Base-by-base conservation (phyloP, 495 filamentous ascomycete genomes). In the Aspergillus steynii region DNA sequence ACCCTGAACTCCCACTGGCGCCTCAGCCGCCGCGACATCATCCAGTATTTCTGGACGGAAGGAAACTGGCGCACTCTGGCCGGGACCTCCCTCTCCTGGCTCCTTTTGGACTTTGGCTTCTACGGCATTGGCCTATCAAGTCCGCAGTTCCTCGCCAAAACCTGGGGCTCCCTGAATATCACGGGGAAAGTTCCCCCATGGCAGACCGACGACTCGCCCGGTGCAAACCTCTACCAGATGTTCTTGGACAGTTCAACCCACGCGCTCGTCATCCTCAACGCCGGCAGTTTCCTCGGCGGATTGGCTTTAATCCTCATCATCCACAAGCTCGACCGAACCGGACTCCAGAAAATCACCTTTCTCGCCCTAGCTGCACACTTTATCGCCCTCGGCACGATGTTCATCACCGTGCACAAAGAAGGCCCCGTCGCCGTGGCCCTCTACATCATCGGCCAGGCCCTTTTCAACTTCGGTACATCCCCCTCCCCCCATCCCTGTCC, bases 381-480 rank as follows among this genome's bases (percentile, higher is more conserved):
- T 59, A 76, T 83, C 52, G 70, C 78, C 15, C 71, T 83, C 14
- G 82, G 80, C 9, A 70, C 71, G n/a, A 70, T 84, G 63, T 83
- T 82, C 59, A 65, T 76, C 15, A 73, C 70, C 5, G 65, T 80
- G 10, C 76, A 74, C 31, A 61, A 68, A 26, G 63, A 63, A 14
- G 76, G 83, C 51, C 71, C 77, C 0, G 68, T 78, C 4, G 80
- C 80, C 9, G 80, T 89, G 7, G 71, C 76, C 0, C 64, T 90
- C 2, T 89, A 87, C 60, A 77, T 84, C 27, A 49, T 89, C 26
- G 82, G 80, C 25, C 83, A 90, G 67, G 66, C 85, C 0, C 62
- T 88, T n/a, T 90, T 88, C 72, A 88, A 88, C 62, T 78, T 88
- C 29, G 86, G 86, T 70, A 69, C 29, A 58, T 62, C 20, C 32